phyloP scores from a whole-genome alignment of 306 rosid species.

The Glycine latifolia region DNA sequence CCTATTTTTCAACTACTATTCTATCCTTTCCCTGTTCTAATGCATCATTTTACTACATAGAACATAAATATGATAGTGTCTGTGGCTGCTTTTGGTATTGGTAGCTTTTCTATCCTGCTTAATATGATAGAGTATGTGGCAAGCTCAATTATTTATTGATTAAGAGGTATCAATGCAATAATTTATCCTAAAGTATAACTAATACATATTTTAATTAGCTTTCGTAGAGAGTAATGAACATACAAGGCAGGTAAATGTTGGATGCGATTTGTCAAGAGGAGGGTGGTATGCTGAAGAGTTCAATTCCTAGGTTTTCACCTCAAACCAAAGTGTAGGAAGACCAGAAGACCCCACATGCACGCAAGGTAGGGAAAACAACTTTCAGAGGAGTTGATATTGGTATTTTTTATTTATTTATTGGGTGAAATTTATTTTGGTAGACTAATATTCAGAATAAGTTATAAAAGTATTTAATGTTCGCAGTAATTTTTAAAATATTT shows the following conservation, averaged over 20 bases:
- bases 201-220: background rate
- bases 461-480: too few species aligned
- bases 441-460: too few species aligned
- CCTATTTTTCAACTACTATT: too few species aligned
- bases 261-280: constrained; percentile 25
- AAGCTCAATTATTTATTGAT: background rate
- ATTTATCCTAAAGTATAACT: background rate
- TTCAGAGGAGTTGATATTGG: background rate
- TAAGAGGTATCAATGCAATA: background rate
- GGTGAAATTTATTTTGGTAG: background rate
- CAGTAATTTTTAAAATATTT: background rate
- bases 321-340: constrained; percentile 28
- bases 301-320: constrained; percentile 50
- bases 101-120: too few species aligned
- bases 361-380: constrained; percentile 47
- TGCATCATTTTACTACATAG: too few species aligned
- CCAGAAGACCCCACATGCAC: constrained; percentile 46
- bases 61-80: too few species aligned
- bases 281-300: constrained; percentile 36
- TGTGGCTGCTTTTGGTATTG: too few species aligned
- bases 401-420: background rate
- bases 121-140: too few species aligned
- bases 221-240: background rate
- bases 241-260: background rate
- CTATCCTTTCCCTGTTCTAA: too few species aligned